phyloP scores from a whole-genome alignment of 805 yeast genomes.

The Ogataea neopini region DNA sequence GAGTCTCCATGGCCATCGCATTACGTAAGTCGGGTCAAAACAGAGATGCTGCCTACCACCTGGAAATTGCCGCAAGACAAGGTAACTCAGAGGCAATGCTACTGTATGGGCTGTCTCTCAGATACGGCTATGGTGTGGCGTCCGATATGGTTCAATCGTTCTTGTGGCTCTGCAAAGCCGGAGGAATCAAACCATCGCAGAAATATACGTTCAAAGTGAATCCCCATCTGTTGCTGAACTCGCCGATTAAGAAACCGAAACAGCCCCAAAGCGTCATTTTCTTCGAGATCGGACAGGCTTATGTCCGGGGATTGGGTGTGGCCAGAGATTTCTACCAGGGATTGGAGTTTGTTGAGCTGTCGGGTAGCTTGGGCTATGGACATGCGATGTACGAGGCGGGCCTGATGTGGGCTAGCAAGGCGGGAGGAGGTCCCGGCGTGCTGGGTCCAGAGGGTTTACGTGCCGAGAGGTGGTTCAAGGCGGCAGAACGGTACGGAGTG shows the following conservation, averaged over 20 bases:
- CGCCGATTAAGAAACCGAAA: constrained; percentile 7
- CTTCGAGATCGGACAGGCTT: constrained; percentile 61
- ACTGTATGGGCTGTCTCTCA: constrained; percentile 64
- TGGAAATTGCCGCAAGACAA: constrained; percentile 62
- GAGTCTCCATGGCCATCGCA: constrained; percentile 47
- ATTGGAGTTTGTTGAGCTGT: constrained; percentile 57
- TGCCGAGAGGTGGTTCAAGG: constrained; percentile 36
- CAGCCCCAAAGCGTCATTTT: constrained; percentile 24
- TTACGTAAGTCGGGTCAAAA: constrained; percentile 59
- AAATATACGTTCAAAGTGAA: constrained; percentile 29
- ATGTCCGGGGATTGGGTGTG: constrained; percentile 57
- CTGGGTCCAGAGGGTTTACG: constrained; percentile 56
- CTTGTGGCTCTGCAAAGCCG: constrained; percentile 60
- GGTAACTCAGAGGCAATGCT: constrained; percentile 69
- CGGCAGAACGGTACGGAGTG: constrained; percentile 1
- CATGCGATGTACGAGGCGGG: constrained; percentile 75
- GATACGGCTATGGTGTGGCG: constrained; percentile 68
- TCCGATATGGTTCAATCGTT: constrained; percentile 55
- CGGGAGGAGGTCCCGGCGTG: constrained; percentile 52
- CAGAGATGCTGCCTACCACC: constrained; percentile 67
- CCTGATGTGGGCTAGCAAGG: constrained; percentile 59
- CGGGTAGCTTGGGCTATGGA: constrained; percentile 66
- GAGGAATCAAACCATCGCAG: constrained; percentile 33
- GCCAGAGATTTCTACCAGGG: constrained; percentile 57
- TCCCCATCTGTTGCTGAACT: constrained; percentile 35